Percentiles rank a stretch among this genome's conserved stretches.
These are phyloP conservation scores for Phoenix roebelenii DNA, from an alignment of 176 grass and related monocot genomes.

Conservation along the genomic window DNA sequence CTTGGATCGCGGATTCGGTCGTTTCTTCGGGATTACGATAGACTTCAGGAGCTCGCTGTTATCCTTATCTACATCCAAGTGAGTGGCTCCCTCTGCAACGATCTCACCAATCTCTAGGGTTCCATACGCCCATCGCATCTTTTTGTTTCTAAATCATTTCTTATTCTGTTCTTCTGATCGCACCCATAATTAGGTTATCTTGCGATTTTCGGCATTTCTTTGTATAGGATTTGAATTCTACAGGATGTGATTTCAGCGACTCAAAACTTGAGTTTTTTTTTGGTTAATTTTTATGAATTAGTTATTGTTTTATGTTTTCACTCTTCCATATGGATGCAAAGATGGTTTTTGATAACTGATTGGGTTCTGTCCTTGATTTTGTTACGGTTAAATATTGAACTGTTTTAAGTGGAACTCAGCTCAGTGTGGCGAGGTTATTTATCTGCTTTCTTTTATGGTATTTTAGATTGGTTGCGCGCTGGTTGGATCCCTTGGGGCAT, in stretches of 20 bases:
- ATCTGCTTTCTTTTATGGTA: background rate
- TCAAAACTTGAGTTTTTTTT: too few species aligned
- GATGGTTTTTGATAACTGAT: too few species aligned
- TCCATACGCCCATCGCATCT: background rate
- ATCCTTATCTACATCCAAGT: conserved; percentile 91
- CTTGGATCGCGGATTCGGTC: conserved; percentile 64
- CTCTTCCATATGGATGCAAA: too few species aligned
- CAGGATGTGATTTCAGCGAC: too few species aligned
- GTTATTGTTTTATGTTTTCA: too few species aligned
- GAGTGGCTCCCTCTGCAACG: background rate
- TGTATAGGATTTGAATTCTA: too few species aligned
- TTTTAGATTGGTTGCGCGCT: conserved; percentile 79
- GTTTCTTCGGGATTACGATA: conserved; percentile 86
- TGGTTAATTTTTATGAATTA: too few species aligned
- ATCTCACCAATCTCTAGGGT: background rate
- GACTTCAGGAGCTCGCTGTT: conserved; percentile 74
- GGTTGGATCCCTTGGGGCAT: conserved; percentile 78
- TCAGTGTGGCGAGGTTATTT: conserved; percentile 3
- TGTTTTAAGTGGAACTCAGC: background rate
- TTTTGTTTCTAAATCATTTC: background rate
- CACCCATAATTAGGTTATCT: too few species aligned
- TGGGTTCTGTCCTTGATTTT: background rate
- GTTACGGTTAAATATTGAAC: conserved; percentile 1
- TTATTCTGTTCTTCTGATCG: background rate
- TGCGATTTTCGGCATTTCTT: too few species aligned